Evolutionary conservation across 257 asterid species (phyloP), one percentile per base, ranked within the genome.

Genomic region (Scutellaria baicalensis): DNA sequence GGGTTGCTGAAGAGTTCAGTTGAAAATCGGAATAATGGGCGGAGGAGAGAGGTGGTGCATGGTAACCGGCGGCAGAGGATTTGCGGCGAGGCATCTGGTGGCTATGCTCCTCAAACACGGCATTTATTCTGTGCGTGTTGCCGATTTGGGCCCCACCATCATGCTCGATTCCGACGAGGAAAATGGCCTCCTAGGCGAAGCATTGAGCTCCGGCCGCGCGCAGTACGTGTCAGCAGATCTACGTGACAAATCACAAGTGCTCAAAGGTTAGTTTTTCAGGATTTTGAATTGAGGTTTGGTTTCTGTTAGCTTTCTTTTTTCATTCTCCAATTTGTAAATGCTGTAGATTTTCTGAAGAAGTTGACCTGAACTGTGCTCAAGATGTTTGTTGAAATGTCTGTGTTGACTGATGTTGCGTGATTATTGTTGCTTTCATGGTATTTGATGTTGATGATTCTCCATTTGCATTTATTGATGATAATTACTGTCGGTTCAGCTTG

Each of bases 41-140:
- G 90, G 73, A 52, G 81, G 56, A 49, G 93, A 80, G 86, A 77
- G 81, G 78, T 91, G 94, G 95, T 93, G 96, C 74, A 84, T 91
- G 70, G 99, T 93, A 74, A 93, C 99, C 4, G 97, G 99, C 58
- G 97, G 97, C 68, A 82, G 97, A 75, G 99, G 97, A 3, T 93
- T 93, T 66, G 97, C 96, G 51, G 99, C 97, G 50, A 76, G 97
- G 69, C 97, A 91, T 83, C 79, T 93, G 79, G 96, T 93, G 83
- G 72, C 66, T 75, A 93, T 89, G 96, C 89, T 93, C 61, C 83
- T 91, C 72, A 80, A 77, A 45, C 81, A 82, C 72, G 82, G 79
- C 56, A 87, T 91, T 86, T 93, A 77, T 36, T 74, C 79, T 18
- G 93, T 93, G 17, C 93, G 97, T 48, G 61, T 93, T 57, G 89